Conservation (phyloP, 176 grass and related monocot species). For the Alopecurus myosuroides region DNA sequence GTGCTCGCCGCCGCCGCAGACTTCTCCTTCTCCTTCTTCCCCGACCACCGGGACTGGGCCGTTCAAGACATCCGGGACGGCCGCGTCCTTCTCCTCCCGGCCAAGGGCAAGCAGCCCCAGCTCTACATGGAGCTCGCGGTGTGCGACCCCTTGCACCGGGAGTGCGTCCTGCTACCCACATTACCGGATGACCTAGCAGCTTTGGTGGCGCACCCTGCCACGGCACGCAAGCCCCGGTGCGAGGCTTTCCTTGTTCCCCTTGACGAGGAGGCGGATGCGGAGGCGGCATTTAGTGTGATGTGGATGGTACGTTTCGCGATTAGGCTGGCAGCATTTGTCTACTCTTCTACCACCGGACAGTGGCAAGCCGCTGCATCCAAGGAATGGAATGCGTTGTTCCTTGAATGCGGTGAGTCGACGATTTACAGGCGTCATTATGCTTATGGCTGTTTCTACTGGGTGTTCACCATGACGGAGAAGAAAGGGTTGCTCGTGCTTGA, state of each 20-base stretch:
- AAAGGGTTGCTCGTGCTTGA: conserved; percentile 17
- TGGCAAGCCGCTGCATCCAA: conserved; percentile 20
- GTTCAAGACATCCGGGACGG: conserved; percentile 5
- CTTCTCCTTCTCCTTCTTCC: conserved; percentile 37
- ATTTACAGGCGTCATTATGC: not conserved
- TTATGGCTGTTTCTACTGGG: conserved; percentile 18
- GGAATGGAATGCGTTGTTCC: not conserved
- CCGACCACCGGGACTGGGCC: not conserved
- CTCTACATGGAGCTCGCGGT: conserved; percentile 14
- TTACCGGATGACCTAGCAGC: conserved; percentile 2
- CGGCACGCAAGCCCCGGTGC: not conserved
- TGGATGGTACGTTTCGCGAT: conserved; percentile 6
- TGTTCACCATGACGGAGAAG: not conserved
- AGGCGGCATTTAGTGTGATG: not conserved
- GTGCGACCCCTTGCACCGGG: conserved; percentile 25
- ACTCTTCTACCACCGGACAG: not conserved
- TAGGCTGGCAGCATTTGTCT: not conserved
- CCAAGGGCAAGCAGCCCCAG: too few relatives aligned
- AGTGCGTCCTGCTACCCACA: not conserved
- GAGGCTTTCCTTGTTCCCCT: conserved; percentile 21
- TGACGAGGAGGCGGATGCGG: not conserved
- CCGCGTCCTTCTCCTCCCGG: conserved; percentile 20
- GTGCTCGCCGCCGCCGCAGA: conserved; percentile 7
- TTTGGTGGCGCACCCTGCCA: not conserved
- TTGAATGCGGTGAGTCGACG: not conserved